Evolutionary conservation across 306 rosid genomes (phyloP), one percentile per base, ranked within the genome.

Genomic region (Mimosa bimucronata): DNA sequence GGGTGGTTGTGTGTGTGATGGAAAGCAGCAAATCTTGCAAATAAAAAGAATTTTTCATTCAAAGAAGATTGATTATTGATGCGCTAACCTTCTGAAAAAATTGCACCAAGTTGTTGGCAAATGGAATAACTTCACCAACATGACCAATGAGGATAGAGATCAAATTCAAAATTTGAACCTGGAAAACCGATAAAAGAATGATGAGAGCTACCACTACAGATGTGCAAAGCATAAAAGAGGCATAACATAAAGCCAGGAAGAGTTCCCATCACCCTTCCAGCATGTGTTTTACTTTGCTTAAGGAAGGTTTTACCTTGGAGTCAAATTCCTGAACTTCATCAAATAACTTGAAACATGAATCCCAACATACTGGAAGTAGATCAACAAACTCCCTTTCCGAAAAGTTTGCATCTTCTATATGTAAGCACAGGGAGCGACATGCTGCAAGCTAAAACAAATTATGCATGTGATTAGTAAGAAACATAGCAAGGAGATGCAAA

Each of bases 271-370:
- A 16, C 75, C 34, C 41, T 26, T 37, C 75, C 25, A 71, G 28
- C 9, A 46, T 10, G 15, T 15, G 19, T 29, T 28, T 45, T 45
- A 71, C n/a, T 28, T 46, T 53, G 42, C 7, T 46, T 62, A 78
- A 75, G 79, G 73, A 19, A 76, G 23, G 44, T 48, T 58, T 83
- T 88, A 94, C 98, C 98, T 94, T 94, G 29, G 98, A 94, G 81
- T 94, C 98, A 71, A 94, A 94, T 87, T 94, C 98, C 88, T 87
- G 94, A 83, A 94, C 97, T 55, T 88, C 95, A 79, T 91, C 98
- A 67, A 91, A 85, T 90, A 94, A 81, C 80, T 84, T 91, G 81
- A 94, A 92, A 87, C 97, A 91, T 12, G 94, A 91, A 42, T 88
- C 97, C 98, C 97, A 94, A 77, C 98, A 94, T 77, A 88, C 77